Conservation (phyloP, 108 stramenopile species). For the Nitzschia inconspicua region DNA sequence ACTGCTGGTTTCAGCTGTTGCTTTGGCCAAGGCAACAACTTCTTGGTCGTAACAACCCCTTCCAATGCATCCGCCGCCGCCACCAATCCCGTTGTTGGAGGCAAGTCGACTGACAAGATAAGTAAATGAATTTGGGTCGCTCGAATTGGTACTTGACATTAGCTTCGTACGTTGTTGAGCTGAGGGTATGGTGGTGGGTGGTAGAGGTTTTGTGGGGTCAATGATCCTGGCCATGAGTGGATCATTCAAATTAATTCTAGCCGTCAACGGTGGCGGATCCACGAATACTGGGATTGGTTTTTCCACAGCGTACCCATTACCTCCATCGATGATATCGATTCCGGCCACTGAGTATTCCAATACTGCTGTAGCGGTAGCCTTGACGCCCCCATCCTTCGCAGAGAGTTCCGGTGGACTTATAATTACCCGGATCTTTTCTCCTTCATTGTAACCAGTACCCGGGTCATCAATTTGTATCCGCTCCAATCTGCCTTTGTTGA, state of each 20-base stretch:
- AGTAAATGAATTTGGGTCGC: constrained; percentile 17
- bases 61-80: constrained; percentile 42
- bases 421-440: constrained; percentile 40
- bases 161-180: constrained; percentile 23
- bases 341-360: constrained; percentile 62
- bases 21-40: constrained; percentile 34
- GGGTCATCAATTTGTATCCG: constrained; percentile 54
- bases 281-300: constrained; percentile 57
- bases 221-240: constrained; percentile 38
- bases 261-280: constrained; percentile 66
- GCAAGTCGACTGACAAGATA: constrained; percentile 15
- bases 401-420: constrained; percentile 54
- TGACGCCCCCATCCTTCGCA: constrained; percentile 37
- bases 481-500: constrained; percentile 65
- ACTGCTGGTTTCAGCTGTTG: constrained; percentile 36
- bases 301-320: constrained; percentile 80
- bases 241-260: constrained; percentile 54
- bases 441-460: constrained; percentile 62
- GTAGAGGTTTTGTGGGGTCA: constrained; percentile 24
- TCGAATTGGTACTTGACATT: neutral
- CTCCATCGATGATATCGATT: constrained; percentile 64
- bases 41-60: constrained; percentile 49
- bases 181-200: constrained; percentile 16
- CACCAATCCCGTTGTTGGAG: constrained; percentile 27
- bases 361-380: constrained; percentile 60